A percentile compares a stretch with the other conserved stretches of the same genome.
phyloP scores from a whole-genome alignment of 1,284 basidiomycete genomes.

The Puccinia horiana region DNA sequence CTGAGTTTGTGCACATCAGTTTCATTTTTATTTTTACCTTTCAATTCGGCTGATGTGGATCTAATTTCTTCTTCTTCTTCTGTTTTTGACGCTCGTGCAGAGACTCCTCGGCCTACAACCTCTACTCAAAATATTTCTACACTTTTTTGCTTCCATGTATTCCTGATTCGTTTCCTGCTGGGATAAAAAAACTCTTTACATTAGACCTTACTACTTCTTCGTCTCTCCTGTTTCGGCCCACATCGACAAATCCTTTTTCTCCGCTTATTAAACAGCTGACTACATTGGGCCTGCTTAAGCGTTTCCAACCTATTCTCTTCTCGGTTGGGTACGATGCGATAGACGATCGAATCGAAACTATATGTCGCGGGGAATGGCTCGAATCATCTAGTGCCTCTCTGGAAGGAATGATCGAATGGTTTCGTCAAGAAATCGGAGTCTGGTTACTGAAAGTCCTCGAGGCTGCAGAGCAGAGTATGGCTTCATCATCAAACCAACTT shows the following conservation, averaged over 20 bases:
- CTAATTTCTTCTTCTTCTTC: background rate
- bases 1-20: slow-evolving; percentile 16
- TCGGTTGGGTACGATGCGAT: slow-evolving; percentile 82
- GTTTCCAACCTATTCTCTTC: slow-evolving; percentile 79
- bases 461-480: slow-evolving; percentile 50
- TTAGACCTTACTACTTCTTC: slow-evolving; percentile 54
- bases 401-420: slow-evolving; percentile 69
- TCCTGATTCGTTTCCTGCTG: slow-evolving; percentile 27
- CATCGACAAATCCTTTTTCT: slow-evolving; percentile 53
- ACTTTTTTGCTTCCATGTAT: slow-evolving; percentile 36
- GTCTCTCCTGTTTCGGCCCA: slow-evolving; percentile 56
- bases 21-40: background rate
- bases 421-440: slow-evolving; percentile 71
- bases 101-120: slow-evolving; percentile 15
- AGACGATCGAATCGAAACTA: slow-evolving; percentile 69
- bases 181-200: slow-evolving; percentile 28
- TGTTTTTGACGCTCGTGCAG: background rate
- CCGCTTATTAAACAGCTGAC: slow-evolving; percentile 64
- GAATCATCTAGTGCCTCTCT: slow-evolving; percentile 64
- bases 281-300: slow-evolving; percentile 73
- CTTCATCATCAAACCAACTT: background rate
- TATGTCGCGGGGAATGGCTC: slow-evolving; percentile 71
- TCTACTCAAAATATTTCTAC: slow-evolving; percentile 44
- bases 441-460: slow-evolving; percentile 49
- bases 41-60: background rate